phyloP scores from a whole-genome alignment of 768 basidiomycete species.

The Austroboletus eburneus region DNA sequence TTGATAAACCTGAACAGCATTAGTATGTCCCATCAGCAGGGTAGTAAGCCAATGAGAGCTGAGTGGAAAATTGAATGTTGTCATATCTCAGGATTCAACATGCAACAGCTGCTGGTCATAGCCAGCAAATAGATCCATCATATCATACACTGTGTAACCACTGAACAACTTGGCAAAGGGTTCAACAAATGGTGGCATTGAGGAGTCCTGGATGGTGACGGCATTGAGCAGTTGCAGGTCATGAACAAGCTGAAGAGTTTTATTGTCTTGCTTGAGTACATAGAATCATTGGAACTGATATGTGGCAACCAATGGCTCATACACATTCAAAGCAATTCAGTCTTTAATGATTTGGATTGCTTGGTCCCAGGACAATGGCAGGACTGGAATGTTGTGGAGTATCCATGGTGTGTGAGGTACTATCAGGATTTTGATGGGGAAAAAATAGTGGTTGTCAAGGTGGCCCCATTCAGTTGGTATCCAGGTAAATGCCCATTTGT shows the following conservation, averaged over 20 bases:
- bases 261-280: not conserved
- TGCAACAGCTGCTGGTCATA: not conserved
- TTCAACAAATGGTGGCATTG: not conserved
- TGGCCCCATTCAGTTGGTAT: too few species aligned
- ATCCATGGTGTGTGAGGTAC: slow-evolving; percentile 33
- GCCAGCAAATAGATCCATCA: slow-evolving; percentile 1
- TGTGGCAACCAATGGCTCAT: slow-evolving; percentile 22
- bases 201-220: not conserved
- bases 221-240: not conserved
- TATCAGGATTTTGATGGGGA: slow-evolving; percentile 29
- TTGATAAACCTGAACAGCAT: too few species aligned
- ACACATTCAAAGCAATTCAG: slow-evolving; percentile 36
- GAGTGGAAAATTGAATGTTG: too few species aligned
- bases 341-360: slow-evolving; percentile 24
- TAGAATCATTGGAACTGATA: slow-evolving; percentile 1
- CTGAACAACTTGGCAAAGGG: not conserved
- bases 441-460: slow-evolving; percentile 32
- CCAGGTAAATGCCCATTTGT: too few species aligned
- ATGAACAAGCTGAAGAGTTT: not conserved
- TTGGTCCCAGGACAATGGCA: slow-evolving; percentile 5
- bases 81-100: too few species aligned
- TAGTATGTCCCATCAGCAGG: too few species aligned
- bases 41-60: too few species aligned
- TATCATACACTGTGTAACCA: not conserved
- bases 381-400: slow-evolving; percentile 31